These are phyloP conservation scores for Neurospora terricola DNA, from an alignment of 495 filamentous ascomycete species.

Conservation along the genomic window DNA sequence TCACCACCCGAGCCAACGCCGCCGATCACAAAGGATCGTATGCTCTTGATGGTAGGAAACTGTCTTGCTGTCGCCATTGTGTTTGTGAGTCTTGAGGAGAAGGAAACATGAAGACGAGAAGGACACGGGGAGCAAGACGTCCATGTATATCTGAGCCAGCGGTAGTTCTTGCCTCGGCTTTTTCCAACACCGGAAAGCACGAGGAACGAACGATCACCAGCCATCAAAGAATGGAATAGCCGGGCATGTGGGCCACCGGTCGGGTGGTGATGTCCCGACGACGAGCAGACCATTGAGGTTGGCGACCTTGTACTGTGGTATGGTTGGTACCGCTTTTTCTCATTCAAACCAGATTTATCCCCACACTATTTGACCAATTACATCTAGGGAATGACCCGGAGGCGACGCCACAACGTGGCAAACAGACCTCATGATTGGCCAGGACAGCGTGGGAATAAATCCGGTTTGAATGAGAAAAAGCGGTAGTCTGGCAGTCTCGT, in stretches of 20 bases:
- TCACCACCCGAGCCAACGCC: conserved; percentile 84
- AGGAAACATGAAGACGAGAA: background rate
- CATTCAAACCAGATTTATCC: too few relatives aligned
- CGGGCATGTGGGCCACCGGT: conserved; percentile 1
- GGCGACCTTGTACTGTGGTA: too few relatives aligned
- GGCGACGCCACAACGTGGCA: too few relatives aligned
- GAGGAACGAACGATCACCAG: background rate
- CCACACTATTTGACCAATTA: too few relatives aligned
- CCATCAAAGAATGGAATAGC: background rate
- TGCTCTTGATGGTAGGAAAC: conserved; percentile 68
- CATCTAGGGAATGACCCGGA: too few relatives aligned
- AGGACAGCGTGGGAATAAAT: too few relatives aligned
- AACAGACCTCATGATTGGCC: too few relatives aligned
- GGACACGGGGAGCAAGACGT: background rate
- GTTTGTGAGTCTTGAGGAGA: background rate
- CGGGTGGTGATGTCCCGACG: conserved; percentile 16
- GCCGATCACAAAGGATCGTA: conserved; percentile 72
- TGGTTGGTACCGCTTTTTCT: too few relatives aligned
- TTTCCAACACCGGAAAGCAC: background rate
- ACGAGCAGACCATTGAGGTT: background rate
- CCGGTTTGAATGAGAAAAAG: too few relatives aligned
- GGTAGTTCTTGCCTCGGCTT: background rate
- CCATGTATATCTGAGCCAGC: background rate
- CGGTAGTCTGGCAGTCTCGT: background rate
- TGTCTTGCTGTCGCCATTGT: conserved; percentile 36